Evolutionary conservation across 345 rosid genomes (phyloP).

Genomic region (Reutealis trisperma): DNA sequence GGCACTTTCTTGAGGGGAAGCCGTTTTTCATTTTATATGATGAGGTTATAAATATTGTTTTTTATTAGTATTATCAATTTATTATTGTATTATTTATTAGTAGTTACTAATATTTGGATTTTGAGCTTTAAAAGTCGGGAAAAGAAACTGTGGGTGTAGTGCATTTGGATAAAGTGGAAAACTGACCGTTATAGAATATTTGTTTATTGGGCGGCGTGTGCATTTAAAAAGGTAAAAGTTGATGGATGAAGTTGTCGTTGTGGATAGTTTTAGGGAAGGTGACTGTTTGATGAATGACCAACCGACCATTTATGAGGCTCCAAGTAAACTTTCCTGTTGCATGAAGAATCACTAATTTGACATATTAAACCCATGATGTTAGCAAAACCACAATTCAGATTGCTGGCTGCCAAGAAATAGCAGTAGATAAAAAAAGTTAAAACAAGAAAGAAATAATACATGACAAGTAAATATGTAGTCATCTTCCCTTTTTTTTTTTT

Average conservation of each 20-base stretch:
- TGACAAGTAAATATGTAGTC: no score
- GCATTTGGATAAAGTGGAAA: neutral
- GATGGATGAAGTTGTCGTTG: neutral
- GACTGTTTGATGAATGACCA: conserved; percentile 14
- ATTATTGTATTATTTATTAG: no score
- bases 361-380: no score
- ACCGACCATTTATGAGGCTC: no score
- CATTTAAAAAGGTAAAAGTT: neutral
- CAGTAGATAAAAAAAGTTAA: no score
- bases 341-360: no score
- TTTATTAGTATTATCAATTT: neutral
- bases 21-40: neutral
- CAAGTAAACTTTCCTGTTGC: no score
- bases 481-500: no score
- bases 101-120: neutral
- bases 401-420: no score
- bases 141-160: neutral
- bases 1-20: conserved; percentile 13
- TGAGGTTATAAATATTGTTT: neutral
- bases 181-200: conserved; percentile 12
- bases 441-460: no score
- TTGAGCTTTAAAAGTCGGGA: conserved; percentile 4
- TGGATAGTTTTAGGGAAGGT: neutral
- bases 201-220: conserved; percentile 12
- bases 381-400: no score